Base-by-base conservation (phyloP, 1,284 basidiomycete genomes). In the Entoloma clypeatum region DNA sequence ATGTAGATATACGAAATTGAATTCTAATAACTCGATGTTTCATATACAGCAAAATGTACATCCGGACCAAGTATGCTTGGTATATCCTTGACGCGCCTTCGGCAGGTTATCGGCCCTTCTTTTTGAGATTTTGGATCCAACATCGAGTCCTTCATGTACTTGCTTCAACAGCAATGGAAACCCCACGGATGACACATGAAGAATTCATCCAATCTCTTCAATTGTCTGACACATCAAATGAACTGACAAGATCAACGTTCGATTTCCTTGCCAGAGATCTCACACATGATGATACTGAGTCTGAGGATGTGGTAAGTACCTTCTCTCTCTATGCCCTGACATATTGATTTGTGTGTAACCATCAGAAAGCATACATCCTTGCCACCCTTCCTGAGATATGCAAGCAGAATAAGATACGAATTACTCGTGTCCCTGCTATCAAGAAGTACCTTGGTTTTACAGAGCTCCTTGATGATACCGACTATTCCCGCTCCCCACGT, bases 1-100 rank as follows among this genome's bases (percentile, higher is more conserved):
- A 18, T 23, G 19, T 25, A 30, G 27, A 28, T 45, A 17, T 30
- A 18, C 17, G n/a, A 44, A 3, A 17, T 14, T 27, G 11, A 24
- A 28, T 2, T 29, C 27, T 8, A 36, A 14, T 36, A 6, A 14
- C 2, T 40, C 41, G 44, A 34, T 7, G 50, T 45, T 39, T 26
- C 16, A 29, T 41, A n/a, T 26, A 18, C 38, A 71, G 69, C 13
- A 67, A 67, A 50, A 61, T 72, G 2, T 72, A 69, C 43, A 53
- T 71, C 14, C 65, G 63, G 16, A 64, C 59, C 14, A 43, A 55
- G 41, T 55, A 39, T 54, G 78, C 80, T 0, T 84, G 81, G 81
- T 84, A 85, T 49, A 79, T 83, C 42, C 62, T 84, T 2, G 65
- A 67, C 8, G 43, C 46, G 2, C 79, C 81, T 0, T 68, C 72